These are phyloP conservation scores for Verticillium longisporum DNA, from an alignment of 2,329 filamentous ascomycete species.

Conservation along the genomic window DNA sequence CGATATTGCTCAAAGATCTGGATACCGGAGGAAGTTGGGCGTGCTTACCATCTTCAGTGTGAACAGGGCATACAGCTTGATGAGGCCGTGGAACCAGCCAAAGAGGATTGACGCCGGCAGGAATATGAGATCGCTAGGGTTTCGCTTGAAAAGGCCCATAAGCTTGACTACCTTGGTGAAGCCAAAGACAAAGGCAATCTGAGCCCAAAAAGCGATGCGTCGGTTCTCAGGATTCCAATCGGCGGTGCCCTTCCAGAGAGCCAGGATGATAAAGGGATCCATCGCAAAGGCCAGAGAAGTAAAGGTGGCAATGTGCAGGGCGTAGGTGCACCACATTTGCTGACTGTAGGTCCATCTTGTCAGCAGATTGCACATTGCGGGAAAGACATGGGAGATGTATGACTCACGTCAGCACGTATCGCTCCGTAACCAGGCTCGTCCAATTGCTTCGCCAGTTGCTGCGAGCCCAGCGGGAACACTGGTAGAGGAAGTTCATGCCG, in stretches of 20 bases:
- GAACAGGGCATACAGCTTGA: slow-evolving; percentile 82
- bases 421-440: slow-evolving; percentile 79
- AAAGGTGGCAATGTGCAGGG: slow-evolving; percentile 85
- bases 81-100: slow-evolving; percentile 85
- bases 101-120: slow-evolving; percentile 83
- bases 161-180: slow-evolving; percentile 91
- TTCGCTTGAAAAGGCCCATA: slow-evolving; percentile 75
- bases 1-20: not conserved
- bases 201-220: slow-evolving; percentile 48
- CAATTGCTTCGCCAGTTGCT: slow-evolving; percentile 98
- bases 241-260: slow-evolving; percentile 62
- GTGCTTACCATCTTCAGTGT: slow-evolving; percentile 73
- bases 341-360: slow-evolving; percentile 48
- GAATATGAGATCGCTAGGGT: slow-evolving; percentile 73
- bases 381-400: not conserved
- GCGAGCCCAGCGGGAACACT: slow-evolving; percentile 90
- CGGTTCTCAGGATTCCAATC: slow-evolving; percentile 50
- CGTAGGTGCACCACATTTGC: slow-evolving; percentile 90
- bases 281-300: slow-evolving; percentile 78
- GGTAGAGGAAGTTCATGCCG: slow-evolving; percentile 80
- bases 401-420: slow-evolving; percentile 81
- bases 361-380: not conserved
- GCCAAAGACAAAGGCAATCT: slow-evolving; percentile 67
- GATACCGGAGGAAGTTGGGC: not conserved
- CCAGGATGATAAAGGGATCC: slow-evolving; percentile 65